These are phyloP conservation scores for Ophiostoma novo-ulmi DNA, from an alignment of 2,329 filamentous ascomycete species.

Conservation along the genomic window DNA sequence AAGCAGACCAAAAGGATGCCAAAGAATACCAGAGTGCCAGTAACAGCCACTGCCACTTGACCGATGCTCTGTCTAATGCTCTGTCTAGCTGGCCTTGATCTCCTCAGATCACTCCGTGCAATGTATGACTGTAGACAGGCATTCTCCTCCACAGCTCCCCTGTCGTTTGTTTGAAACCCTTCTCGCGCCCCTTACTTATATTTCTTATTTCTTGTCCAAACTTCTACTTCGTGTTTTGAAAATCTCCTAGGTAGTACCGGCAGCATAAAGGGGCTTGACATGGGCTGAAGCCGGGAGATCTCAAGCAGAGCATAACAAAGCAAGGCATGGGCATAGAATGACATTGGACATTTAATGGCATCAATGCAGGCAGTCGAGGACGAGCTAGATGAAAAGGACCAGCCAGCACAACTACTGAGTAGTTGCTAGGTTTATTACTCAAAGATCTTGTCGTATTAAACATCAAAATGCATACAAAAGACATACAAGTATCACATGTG, in stretches of 20 bases:
- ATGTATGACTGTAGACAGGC: not conserved
- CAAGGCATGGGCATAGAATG: not conserved
- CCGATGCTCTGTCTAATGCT: not conserved
- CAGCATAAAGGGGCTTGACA: slow-evolving; percentile 13
- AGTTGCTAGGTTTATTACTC: no score
- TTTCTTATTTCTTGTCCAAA: not conserved
- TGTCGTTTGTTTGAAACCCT: not conserved
- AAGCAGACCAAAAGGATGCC: not conserved
- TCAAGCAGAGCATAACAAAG: not conserved
- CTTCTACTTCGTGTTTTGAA: not conserved
- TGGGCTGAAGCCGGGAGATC: slow-evolving; percentile 2
- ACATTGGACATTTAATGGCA: not conserved
- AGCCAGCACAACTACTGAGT: no score
- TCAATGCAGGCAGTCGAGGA: not conserved
- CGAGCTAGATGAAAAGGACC: not conserved
- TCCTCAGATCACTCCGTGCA: not conserved
- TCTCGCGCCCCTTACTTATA: slow-evolving; percentile 5
- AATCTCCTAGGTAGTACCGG: not conserved
- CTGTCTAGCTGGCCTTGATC: no score
- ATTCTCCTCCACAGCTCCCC: not conserved
- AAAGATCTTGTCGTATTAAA: no score
- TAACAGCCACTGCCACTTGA: not conserved
- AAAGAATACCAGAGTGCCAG: no score
- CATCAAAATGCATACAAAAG: no score
- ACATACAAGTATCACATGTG: no score